Conservation (phyloP, 345 rosid genomes). For the Camelina sativa region DNA sequence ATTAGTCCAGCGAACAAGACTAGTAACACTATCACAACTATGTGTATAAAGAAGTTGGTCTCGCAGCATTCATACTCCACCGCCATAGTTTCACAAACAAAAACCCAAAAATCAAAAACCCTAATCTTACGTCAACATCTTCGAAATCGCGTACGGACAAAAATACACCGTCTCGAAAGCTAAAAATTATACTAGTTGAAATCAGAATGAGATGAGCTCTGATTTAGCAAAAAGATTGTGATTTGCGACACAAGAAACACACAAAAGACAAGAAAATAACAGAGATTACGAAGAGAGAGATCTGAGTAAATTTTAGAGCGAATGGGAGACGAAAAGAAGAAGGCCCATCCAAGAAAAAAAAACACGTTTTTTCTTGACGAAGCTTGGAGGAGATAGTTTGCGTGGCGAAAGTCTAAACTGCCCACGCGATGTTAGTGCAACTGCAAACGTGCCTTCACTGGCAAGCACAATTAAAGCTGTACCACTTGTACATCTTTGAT, state of each 20-base stretch:
- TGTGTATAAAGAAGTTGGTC: slow-evolving; percentile 59
- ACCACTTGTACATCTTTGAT: no score
- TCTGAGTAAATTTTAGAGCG: background rate
- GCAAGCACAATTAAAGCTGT: no score
- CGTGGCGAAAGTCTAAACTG: slow-evolving; percentile 11
- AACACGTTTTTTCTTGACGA: background rate
- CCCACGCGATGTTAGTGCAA: no score
- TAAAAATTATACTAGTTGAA: no score
- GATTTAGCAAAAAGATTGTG: background rate
- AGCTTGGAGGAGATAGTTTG: background rate
- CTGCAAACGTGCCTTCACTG: no score
- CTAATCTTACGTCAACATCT: slow-evolving; percentile 8
- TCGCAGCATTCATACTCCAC: slow-evolving; percentile 77
- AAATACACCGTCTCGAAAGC: slow-evolving; percentile 16
- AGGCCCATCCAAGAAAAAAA: background rate
- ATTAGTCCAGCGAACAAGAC: slow-evolving; percentile 84
- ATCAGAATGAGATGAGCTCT: background rate
- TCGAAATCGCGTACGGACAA: slow-evolving; percentile 20
- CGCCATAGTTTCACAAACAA: slow-evolving; percentile 51
- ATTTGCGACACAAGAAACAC: slow-evolving; percentile 1
- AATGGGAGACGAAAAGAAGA: slow-evolving; percentile 29
- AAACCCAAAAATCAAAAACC: background rate
- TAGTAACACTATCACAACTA: slow-evolving; percentile 54
- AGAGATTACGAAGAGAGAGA: slow-evolving; percentile 14
- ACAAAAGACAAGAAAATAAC: background rate